phyloP scores from a whole-genome alignment of 1,284 basidiomycete genomes.

The Tilletia caries region DNA sequence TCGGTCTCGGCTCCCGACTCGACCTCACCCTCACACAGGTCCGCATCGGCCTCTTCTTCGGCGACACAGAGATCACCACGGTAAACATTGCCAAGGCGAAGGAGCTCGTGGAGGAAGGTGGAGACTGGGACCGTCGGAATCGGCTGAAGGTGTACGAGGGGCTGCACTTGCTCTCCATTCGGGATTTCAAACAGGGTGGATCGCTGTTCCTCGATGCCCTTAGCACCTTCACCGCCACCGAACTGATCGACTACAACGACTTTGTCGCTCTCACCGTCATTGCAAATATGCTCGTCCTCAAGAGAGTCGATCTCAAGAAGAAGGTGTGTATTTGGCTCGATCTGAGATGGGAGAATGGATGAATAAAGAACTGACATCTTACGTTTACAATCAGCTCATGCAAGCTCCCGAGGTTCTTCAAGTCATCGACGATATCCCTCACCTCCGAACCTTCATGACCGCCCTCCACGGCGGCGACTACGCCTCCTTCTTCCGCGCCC shows the following conservation, averaged over 20 bases:
- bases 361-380: too few relatives aligned
- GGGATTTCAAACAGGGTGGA: slow-evolving; percentile 62
- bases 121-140: slow-evolving; percentile 96
- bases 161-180: slow-evolving; percentile 77
- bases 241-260: slow-evolving; percentile 83
- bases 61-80: slow-evolving; percentile 72
- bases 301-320: slow-evolving; percentile 84
- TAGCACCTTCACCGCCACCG: slow-evolving; percentile 88
- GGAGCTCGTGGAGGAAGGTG: slow-evolving; percentile 88
- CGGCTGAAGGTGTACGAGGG: slow-evolving; percentile 93
- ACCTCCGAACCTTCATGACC: slow-evolving; percentile 58
- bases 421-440: slow-evolving; percentile 55
- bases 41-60: slow-evolving; percentile 86
- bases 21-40: slow-evolving; percentile 86
- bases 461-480: slow-evolving; percentile 88
- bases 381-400: too few relatives aligned
- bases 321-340: too few relatives aligned
- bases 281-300: slow-evolving; percentile 71
- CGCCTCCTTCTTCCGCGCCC: slow-evolving; percentile 84
- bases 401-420: slow-evolving; percentile 14
- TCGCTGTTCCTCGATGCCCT: slow-evolving; percentile 82
- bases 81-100: slow-evolving; percentile 76
- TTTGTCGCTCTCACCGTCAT: slow-evolving; percentile 86
- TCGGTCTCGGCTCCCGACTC: slow-evolving; percentile 86
- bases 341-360: too few relatives aligned